Evolutionary conservation across 495 filamentous ascomycete species (phyloP), one percentile per base, ranked within the genome.

Genomic region (Podospora pseudoanserina): DNA sequence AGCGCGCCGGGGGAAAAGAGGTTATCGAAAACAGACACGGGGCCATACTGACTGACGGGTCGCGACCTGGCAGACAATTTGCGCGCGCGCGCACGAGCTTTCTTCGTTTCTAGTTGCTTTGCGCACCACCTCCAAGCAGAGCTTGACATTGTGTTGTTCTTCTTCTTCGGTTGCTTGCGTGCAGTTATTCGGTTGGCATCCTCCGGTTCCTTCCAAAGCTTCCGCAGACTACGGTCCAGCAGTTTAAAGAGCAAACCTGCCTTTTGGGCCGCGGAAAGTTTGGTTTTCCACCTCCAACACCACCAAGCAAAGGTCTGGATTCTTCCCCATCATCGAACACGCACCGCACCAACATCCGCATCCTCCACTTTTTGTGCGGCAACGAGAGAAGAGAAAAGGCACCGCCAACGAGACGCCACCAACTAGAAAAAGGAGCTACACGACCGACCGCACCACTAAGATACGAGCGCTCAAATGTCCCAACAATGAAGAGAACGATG

Each of bases 401-500:
- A 7, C 4, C 30, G 39, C 39, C 39, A 49, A 49, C 39, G 39
- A 49, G 13, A 49, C 39, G 39, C 2, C 39, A 49, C 39, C 39
- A 49, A 49, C 39, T 11, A 49, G 13, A 49, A 13, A 49, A 49
- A 49, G 13, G 39, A 49, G 39, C 30, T 5, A 32, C 39, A 49
- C 39, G 39, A 49, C 39, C 39, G 7, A 3, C 39, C 30, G 7
- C 7, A 13, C 39, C 39, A 61, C 6, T 23, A 23, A 23, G 23
- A 61, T 18, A 67, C 34, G 32, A 69, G 65, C 30, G 30, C 30
- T 70, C 75, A 72, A 60, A 77, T 76, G 75, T 73, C 69, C 64
- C 66, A 70, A 63, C 68, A 72, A 77, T 77, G 73, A 74, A 74
- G 69, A 70, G 67, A 79, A 83, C 70, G 76, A 85, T 85, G 82